These are phyloP conservation scores for Prunus davidiana DNA, from an alignment of 306 rosid genomes.

Conservation along the genomic window DNA sequence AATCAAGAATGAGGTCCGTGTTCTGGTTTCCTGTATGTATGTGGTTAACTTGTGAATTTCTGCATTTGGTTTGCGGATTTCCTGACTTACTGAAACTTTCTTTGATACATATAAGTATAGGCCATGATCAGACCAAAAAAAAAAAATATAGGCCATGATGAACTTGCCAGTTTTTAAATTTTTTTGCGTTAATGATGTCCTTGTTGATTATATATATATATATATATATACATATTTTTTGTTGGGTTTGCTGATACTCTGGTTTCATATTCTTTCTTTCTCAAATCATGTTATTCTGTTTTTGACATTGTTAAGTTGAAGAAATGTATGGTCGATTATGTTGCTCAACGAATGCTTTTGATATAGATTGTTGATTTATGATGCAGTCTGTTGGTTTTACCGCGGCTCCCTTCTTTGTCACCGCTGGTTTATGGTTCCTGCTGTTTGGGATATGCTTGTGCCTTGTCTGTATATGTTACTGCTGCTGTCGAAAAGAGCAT, in stretches of 20 bases:
- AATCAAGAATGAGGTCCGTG: too few relatives aligned
- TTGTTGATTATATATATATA: neutral
- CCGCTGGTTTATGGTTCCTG: slow-evolving; percentile 64
- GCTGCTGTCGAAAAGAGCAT: slow-evolving; percentile 53
- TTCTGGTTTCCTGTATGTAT: too few relatives aligned
- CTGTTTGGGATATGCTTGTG: slow-evolving; percentile 48
- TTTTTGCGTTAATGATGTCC: neutral
- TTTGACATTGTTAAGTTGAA: neutral
- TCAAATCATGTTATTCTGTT: neutral
- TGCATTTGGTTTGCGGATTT: too few relatives aligned
- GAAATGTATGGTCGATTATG: neutral
- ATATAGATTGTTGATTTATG: slow-evolving; percentile 15
- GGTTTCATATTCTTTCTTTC: neutral
- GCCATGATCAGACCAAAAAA: neutral
- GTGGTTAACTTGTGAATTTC: too few relatives aligned
- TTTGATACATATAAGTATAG: too few relatives aligned
- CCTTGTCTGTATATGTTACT: slow-evolving; percentile 43
- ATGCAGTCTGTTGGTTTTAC: slow-evolving; percentile 75
- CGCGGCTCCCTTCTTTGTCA: slow-evolving; percentile 53
- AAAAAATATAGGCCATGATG: neutral
- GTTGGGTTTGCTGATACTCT: neutral
- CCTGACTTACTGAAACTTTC: too few relatives aligned
- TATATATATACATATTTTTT: neutral
- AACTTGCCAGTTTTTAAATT: neutral
- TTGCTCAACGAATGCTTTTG: slow-evolving; percentile 11